Percentiles rank a stretch among this genome's conserved stretches.
These are phyloP conservation scores for Aspergillus conjunctus DNA, from an alignment of 495 filamentous ascomycete genomes.

Conservation along the genomic window DNA sequence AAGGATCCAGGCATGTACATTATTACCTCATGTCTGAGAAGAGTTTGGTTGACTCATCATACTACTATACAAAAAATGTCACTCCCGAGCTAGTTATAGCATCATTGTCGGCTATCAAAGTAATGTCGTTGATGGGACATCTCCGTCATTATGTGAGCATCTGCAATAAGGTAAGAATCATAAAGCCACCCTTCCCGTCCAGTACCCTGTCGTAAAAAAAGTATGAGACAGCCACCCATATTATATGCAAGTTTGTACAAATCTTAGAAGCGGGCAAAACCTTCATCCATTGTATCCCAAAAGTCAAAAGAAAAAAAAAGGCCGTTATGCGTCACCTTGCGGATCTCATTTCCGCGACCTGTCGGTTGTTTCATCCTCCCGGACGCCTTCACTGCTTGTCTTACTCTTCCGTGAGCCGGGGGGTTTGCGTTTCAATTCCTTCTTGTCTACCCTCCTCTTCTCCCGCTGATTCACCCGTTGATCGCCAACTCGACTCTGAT, in stretches of 20 bases:
- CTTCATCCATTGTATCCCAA: background rate
- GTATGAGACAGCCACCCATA: conserved; percentile 19
- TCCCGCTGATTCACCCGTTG: conserved; percentile 27
- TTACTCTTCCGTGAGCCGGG: conserved; percentile 27
- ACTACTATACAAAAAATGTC: too few relatives aligned
- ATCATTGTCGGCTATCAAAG: too few relatives aligned
- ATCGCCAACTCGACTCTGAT: conserved; percentile 35
- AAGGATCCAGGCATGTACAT: too few relatives aligned
- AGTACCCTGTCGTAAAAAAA: background rate
- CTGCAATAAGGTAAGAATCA: background rate
- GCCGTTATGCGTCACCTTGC: background rate
- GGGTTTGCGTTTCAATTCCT: conserved; percentile 29
- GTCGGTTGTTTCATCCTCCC: conserved; percentile 8
- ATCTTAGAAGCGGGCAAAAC: background rate
- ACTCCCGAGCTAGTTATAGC: too few relatives aligned
- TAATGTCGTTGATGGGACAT: too few relatives aligned
- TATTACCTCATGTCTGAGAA: too few relatives aligned
- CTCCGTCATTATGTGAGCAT: background rate
- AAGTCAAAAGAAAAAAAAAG: background rate
- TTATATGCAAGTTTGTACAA: background rate
- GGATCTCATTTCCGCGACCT: background rate
- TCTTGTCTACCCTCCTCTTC: conserved; percentile 36
- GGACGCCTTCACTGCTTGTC: conserved; percentile 24
- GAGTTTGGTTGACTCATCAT: too few relatives aligned
- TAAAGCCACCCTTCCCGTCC: background rate